Base-by-base conservation (phyloP, 2,329 filamentous ascomycete species). In the Fusarium avenaceum region DNA sequence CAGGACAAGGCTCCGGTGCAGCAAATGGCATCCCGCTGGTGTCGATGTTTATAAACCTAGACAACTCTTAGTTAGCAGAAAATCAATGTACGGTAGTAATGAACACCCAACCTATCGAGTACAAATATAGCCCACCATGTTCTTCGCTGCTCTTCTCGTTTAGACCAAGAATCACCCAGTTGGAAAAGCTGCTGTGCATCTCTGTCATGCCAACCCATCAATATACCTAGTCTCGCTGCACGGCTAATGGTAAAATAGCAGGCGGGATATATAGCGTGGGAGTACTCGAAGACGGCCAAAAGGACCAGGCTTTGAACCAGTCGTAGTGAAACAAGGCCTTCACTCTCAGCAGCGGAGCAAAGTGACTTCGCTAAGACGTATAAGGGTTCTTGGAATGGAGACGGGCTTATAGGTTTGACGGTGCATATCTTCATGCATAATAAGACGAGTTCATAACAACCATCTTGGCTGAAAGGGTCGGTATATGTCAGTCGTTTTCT, bases 351-450 rank as follows among this genome's bases (percentile, higher is more conserved):
- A 26, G 53, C 46, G 8, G 28, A 39, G 32, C 53, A 42, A 19
- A 56, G 35, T 26, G 53, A n/a, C 17, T 42, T 56, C 20, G 53
- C 53, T 15, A 52, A 30, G 10, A 22, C 33, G 10, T 56, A 56
- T 17, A 52, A 33, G 4, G 53, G 35, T 17, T 42, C 19, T 17
- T 56, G 53, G 30, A 35, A 42, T 14, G 46, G 53, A 33, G 35
- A 22, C 14, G 39, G 28, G 13, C 28, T 28, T 13, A 28, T 42
- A 11, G 47, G 53, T 19, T 28, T 33, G 26, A 42, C n/a, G 9
- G 53, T 56, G 46, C 53, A 56, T 26, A 56, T 42, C n/a, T 52
- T 52, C 53, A 56, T 56, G 46, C 53, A 52, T 28, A 56, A 52
- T 15, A 56, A 26, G n/a, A 52, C 35, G 19, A 56, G 53, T 42